Conservation (phyloP, 2,329 filamentous ascomycete species). For the Tolypocladium pustulatum region DNA sequence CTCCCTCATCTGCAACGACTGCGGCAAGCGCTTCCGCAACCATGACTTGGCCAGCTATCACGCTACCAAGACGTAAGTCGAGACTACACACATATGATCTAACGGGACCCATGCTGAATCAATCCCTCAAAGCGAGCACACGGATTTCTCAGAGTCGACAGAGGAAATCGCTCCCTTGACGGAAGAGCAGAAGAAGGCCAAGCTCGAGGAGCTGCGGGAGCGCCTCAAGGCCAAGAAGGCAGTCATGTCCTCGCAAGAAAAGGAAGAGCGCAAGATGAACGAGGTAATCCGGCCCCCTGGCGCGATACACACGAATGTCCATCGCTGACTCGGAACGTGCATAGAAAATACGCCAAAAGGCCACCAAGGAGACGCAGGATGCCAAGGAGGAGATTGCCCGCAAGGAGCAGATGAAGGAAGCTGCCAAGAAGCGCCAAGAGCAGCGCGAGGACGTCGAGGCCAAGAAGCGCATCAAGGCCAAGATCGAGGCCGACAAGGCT, state of each 20-base stretch:
- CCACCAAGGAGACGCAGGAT: constrained; percentile 80
- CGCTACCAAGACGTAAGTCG: constrained; percentile 65
- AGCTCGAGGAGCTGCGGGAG: constrained; percentile 62
- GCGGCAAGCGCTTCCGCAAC: constrained; percentile 80
- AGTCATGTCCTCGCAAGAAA: constrained; percentile 58
- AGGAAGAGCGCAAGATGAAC: constrained; percentile 73
- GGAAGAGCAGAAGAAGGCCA: constrained; percentile 80
- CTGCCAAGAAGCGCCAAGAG: constrained; percentile 74
- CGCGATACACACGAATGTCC: neutral
- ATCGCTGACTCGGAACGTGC: neutral
- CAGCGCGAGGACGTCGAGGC: constrained; percentile 78
- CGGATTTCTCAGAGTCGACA: constrained; percentile 85
- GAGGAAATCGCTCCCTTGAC: constrained; percentile 87
- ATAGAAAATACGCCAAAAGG: constrained; percentile 67
- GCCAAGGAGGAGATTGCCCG: constrained; percentile 79
- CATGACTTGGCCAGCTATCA: constrained; percentile 80
- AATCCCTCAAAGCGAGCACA: constrained; percentile 55
- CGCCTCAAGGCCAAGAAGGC: constrained; percentile 65
- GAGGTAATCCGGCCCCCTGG: constrained; percentile 45
- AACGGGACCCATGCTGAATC: constrained; percentile 3
- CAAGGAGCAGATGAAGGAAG: constrained; percentile 89
- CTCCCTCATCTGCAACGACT: constrained; percentile 89
- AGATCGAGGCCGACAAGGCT: constrained; percentile 91
- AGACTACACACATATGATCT: neutral
- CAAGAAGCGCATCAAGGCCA: constrained; percentile 80